Base-by-base conservation (phyloP, 441 rosid species). In the Pelargonium fulgidum region DNA sequence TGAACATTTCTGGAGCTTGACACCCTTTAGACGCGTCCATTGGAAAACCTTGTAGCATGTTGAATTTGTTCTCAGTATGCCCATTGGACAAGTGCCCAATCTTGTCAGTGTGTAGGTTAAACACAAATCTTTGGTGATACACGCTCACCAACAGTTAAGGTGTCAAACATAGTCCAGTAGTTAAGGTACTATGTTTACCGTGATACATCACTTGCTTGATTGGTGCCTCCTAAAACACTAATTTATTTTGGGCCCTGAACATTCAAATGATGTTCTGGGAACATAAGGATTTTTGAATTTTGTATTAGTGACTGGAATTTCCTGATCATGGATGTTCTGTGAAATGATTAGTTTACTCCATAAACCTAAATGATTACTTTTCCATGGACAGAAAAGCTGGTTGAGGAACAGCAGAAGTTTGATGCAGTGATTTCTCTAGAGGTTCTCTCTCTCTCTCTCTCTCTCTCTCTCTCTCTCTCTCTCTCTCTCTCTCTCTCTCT, bases 341-440 rank as follows among this genome's bases (percentile, higher is more conserved):
- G 54, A 68, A 56, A 50, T 54, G 12, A 33, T 64, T 72, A 20
- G 64, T 11, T 62, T 66, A 16, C 56, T 24, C 26, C 22, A 7
- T 14, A 7, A 22, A 17, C 13, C 62, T 17, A 16, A 16, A 56
- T 56, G 62, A 56, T 2, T 17, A 56, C 39, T 56, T 56, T 56
- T 52, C 62, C 62, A 69, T 80, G 75, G 17, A 47, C 90, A 90
- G 97, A 92, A 65, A 89, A 79, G 77, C 88, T 94, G 33, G 91
- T 85, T 68, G 92, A 91, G 62, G 96, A 90, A 70, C 88, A 87
- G 69, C 79, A 81, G 83, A 82, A 76, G 74, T 91, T 89, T 70
- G 99, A 94, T 66, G 96, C 87, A 70, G 97, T 89, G 78, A 83
- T 92, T 75, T 73, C 97, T 73, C 72, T 89, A 64, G 97, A 94